These are phyloP conservation scores for Solanum sparsipilum DNA, from an alignment of 257 asterid genomes.

Conservation along the genomic window DNA sequence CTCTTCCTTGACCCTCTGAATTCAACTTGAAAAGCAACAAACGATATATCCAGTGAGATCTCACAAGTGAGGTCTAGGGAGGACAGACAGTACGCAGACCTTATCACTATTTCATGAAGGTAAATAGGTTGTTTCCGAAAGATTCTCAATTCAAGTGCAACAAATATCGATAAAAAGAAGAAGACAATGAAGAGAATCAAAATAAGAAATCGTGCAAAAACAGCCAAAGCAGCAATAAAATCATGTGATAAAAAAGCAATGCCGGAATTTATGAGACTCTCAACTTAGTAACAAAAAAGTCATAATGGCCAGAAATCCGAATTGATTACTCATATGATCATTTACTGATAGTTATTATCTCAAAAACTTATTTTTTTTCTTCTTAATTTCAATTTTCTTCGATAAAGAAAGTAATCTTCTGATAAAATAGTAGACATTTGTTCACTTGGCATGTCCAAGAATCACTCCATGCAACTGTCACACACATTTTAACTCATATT, in stretches of 20 bases:
- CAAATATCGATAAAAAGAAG: too few species aligned
- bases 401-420: too few species aligned
- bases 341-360: too few species aligned
- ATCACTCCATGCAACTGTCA: not conserved
- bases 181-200: too few species aligned
- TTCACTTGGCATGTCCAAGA: not conserved
- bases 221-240: not conserved
- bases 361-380: too few species aligned
- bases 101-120: not conserved
- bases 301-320: not conserved
- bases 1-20: not conserved
- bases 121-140: too few species aligned
- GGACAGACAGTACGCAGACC: fast-evolving
- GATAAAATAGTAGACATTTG: not conserved
- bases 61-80: fast-evolving
- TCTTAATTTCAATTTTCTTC: too few species aligned
- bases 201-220: not conserved
- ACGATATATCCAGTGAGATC: too few species aligned
- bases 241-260: not conserved
- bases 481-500: not conserved
- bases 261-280: not conserved
- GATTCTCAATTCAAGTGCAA: not conserved
- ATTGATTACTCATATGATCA: not conserved
- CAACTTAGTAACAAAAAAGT: not conserved
- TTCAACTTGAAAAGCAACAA: not conserved